Conservation (phyloP, 2,329 filamentous ascomycete species). For the Penicillium frequentans region DNA sequence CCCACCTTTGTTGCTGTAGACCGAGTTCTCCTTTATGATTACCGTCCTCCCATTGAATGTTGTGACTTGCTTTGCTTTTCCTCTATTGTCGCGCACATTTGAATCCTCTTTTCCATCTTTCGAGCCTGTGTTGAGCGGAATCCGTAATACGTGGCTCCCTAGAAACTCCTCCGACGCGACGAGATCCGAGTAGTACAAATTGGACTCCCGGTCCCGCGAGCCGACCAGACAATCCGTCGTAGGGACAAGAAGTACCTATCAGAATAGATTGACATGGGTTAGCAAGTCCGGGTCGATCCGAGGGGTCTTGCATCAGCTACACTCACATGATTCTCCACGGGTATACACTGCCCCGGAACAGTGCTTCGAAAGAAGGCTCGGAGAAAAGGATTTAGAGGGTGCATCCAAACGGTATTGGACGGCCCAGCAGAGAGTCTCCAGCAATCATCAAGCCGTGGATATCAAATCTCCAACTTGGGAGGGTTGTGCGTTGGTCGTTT, state of each 20-base stretch:
- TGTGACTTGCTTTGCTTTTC: constrained; percentile 90
- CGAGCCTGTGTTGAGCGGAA: constrained; percentile 59
- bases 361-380: constrained; percentile 98
- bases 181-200: constrained; percentile 73
- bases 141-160: constrained; percentile 90
- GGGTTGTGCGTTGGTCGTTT: constrained; percentile 27
- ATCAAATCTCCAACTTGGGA: constrained; percentile 20
- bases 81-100: constrained; percentile 79
- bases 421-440: constrained; percentile 32
- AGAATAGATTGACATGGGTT: constrained; percentile 2
- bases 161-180: constrained; percentile 91
- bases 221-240: constrained; percentile 88
- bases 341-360: constrained; percentile 85
- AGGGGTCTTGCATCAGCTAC: constrained; percentile 2
- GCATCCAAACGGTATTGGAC: constrained; percentile 69
- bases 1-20: constrained; percentile 95
- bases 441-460: constrained; percentile 41
- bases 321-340: constrained; percentile 78
- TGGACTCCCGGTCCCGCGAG: constrained; percentile 82
- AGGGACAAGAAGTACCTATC: constrained; percentile 80
- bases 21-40: constrained; percentile 86
- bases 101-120: constrained; percentile 54
- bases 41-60: constrained; percentile 92
- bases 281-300: constrained; percentile 14
- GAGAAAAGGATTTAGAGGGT: constrained; percentile 98